These are phyloP conservation scores for Butyriboletus loyo DNA, from an alignment of 768 basidiomycete genomes.

Conservation along the genomic window DNA sequence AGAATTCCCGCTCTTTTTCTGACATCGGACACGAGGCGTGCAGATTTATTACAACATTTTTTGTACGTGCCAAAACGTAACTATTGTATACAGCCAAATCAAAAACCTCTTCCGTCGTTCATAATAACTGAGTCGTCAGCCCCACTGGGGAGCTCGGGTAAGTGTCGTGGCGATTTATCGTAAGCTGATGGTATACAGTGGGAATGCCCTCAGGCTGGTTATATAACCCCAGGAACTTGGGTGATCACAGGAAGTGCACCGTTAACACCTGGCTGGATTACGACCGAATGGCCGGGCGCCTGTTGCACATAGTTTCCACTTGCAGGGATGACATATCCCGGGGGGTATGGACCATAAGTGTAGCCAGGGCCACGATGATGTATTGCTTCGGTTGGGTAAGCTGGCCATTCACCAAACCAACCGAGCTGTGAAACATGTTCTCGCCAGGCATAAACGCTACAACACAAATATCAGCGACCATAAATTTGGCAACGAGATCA, in stretches of 20 bases:
- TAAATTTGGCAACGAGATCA: not conserved
- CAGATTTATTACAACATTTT: constrained; percentile 11
- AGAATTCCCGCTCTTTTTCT: constrained; percentile 19
- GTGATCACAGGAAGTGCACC: constrained; percentile 61
- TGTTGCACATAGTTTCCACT: constrained; percentile 44
- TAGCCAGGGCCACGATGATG: constrained; percentile 23
- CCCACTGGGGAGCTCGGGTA: not conserved
- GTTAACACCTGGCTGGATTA: constrained; percentile 65
- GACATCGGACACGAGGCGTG: constrained; percentile 28
- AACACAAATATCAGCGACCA: not conserved
- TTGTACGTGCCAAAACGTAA: constrained; percentile 14
- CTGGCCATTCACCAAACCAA: constrained; percentile 74
- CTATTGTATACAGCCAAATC: constrained; percentile 12
- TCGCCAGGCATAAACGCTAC: constrained; percentile 31
- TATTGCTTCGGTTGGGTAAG: constrained; percentile 39
- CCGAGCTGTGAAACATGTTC: constrained; percentile 54
- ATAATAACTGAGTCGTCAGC: constrained; percentile 8
- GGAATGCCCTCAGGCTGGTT: constrained; percentile 13
- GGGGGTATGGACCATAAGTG: constrained; percentile 35
- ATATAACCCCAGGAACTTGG: constrained; percentile 45
- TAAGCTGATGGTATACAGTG: not conserved
- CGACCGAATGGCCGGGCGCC: constrained; percentile 56
- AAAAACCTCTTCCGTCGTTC: constrained; percentile 2
- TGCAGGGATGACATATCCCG: constrained; percentile 11
- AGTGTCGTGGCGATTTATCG: not conserved